Evolutionary conservation across 768 basidiomycete species (phyloP), one percentile per base, ranked within the genome.

Genomic region (Hygrophorus russula): DNA sequence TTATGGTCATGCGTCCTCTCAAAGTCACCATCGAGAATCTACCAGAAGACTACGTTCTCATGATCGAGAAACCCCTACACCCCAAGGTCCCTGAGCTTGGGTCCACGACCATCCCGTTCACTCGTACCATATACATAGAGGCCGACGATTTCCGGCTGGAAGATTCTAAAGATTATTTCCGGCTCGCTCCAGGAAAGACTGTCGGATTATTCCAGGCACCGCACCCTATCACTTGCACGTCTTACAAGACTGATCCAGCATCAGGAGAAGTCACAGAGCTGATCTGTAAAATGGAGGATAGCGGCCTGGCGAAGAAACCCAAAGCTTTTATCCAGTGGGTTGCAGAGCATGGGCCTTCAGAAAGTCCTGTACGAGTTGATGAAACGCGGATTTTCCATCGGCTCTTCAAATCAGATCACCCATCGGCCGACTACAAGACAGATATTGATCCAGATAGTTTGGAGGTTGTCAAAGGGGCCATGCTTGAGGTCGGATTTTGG

Each of bases 321-420:
- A 97, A 94, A 57, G 79, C 90, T 24, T 97, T 79, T 62, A 90
- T 98, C 53, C 94, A 98, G 56, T 99, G 94, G 94, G 89, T 99
- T 11, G 90, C 87, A 18, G 82, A 88, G 56, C 85, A 92, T 57
- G 61, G 69, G 5, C 64, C 76, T 15, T 81, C 84, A 1, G 78
- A 81, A 5, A 88, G 84, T 51, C 90, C 93, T 12, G 84, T 97
- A 44, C 65, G 63, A 37, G 71, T 98, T 51, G 82, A 89, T 58
- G 93, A 99, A 63, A 86, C 84, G 31, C 80, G 93, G 36, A 73
- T 96, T 53, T 98, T 98, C 73, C 76, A 91, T 56, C 85, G 80
- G 15, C 67, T 99, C 3, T 99, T 98, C 80, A 90, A 87, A 65
- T 89, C 84, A 51, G 92, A 94, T 56, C 82, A 90, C 52, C 96